Base-by-base conservation (phyloP, 106 monocot genomes). In the Dendrobium officinale region DNA sequence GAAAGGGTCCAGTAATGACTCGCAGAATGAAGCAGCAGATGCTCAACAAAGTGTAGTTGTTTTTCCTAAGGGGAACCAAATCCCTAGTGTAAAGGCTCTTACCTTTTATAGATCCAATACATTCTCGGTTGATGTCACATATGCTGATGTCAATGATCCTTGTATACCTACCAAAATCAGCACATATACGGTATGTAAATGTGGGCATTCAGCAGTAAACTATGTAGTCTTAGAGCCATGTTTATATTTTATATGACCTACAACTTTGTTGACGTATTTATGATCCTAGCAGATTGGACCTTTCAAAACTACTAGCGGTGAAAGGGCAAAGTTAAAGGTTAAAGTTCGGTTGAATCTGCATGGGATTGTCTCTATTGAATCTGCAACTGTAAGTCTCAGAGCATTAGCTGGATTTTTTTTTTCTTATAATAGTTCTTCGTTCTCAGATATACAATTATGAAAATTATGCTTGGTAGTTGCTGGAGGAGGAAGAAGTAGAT, bases 401-500 rank as follows among this genome's bases (percentile, higher is more conserved):
- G 54, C 18, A 19, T 18, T 10, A 4, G 19, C 7, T 54, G 20
- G 17, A 66, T 7, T 58, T 49, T 45, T 55, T 26, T 1, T 18
- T 61, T 73, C 9, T 42, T 13, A 37, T 13, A 31, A 42, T 68
- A 11, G 33, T 79, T 77, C 13, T 37, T 77, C 42, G 18, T 26
- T 3, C 9, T 74, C 2, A n/a, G 74, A 19, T 74, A 43, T 74
- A 20, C 20, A 19, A 43, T 44, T 74, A 74, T 19, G 42, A 74
- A 43, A 44, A 74, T 74, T 8, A 43, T 74, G 31, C 41, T 44
- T 27, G 79, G 9, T 80, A 99, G 98, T 84, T 99, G 84, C 51
- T 95, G 78, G 98, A 93, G 82, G 98, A 98, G 83, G 98, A 95
- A 59, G 95, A 91, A 77, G 81, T 86, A 55, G 92, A 99, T 26